Evolutionary conservation across 2,329 filamentous ascomycete species (phyloP).

Genomic region (Ophiostoma tasmaniense): DNA sequence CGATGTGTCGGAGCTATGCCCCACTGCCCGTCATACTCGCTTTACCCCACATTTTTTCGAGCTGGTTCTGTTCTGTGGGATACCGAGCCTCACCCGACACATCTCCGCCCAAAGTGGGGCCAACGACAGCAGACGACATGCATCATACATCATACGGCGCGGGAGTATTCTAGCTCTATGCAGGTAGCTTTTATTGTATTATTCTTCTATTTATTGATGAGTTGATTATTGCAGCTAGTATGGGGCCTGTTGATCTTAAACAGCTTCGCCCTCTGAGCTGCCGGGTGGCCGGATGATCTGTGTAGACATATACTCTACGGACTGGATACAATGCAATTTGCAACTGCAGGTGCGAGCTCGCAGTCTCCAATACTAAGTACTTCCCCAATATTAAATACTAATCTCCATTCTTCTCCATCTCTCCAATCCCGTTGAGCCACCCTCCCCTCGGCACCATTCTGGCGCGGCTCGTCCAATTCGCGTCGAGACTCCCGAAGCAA

Average conservation of each 20-base stretch:
- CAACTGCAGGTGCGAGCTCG: background rate
- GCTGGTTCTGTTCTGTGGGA: conserved; percentile 1
- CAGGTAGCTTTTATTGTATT: background rate
- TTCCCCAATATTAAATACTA: background rate
- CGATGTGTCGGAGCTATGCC: background rate
- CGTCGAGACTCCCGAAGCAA: conserved; percentile 6
- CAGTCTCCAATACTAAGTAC: background rate
- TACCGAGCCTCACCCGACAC: conserved; percentile 20
- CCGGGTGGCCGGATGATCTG: conserved; percentile 8
- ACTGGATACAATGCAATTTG: no score
- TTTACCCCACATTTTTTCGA: conserved; percentile 16
- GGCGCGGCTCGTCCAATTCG: conserved; percentile 13
- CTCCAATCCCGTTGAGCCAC: background rate
- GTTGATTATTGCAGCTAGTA: background rate
- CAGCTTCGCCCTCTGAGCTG: background rate
- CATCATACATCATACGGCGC: background rate
- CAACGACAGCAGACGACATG: background rate
- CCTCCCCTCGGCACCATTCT: conserved; percentile 10
- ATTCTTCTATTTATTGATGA: background rate
- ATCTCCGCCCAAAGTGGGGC: conserved; percentile 17
- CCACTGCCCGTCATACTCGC: background rate
- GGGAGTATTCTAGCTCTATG: background rate
- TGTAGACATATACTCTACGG: background rate
- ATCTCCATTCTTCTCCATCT: background rate
- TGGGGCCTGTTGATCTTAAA: background rate